phyloP scores from a whole-genome alignment of 2,329 filamentous ascomycete genomes.

The Phialophora tarda region DNA sequence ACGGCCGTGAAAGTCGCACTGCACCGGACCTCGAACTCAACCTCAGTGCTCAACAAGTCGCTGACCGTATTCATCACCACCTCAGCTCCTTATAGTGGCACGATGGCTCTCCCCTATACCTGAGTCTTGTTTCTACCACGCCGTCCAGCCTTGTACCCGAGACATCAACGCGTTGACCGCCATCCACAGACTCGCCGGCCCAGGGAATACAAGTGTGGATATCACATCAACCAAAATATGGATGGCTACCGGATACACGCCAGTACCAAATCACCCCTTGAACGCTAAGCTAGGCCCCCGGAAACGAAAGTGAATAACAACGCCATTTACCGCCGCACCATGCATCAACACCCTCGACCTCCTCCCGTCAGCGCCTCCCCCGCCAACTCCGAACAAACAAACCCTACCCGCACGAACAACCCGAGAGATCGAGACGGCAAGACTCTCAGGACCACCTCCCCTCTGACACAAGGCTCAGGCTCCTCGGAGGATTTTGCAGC shows the following conservation, averaged over 20 bases:
- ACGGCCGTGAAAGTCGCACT: constrained; percentile 20
- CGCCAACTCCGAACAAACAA: constrained; percentile 72
- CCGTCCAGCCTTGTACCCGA: constrained; percentile 15
- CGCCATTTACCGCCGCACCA: constrained; percentile 50
- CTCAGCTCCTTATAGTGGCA: constrained; percentile 17
- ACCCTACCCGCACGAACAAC: constrained; percentile 74
- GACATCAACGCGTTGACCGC: constrained; percentile 25
- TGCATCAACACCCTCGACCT: constrained; percentile 89
- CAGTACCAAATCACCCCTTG: constrained; percentile 27
- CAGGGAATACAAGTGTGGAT: constrained; percentile 16
- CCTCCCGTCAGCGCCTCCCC: constrained; percentile 75
- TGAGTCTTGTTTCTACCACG: constrained; percentile 15
- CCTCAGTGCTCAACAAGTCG: constrained; percentile 29
- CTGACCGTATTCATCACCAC: constrained; percentile 21
- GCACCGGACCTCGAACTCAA: constrained; percentile 7
- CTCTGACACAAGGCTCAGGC: constrained; percentile 59
- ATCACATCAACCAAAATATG: constrained; percentile 34
- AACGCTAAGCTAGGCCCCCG: constrained; percentile 33
- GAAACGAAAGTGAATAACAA: constrained; percentile 15
- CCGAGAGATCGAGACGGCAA: constrained; percentile 68
- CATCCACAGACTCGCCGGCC: constrained; percentile 6
- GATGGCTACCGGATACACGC: constrained; percentile 36
- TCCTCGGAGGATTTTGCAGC: constrained; percentile 57
- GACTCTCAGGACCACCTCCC: constrained; percentile 55
- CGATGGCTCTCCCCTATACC: constrained; percentile 33